Evolutionary conservation across 2,329 filamentous ascomycete species (phyloP).

Genomic region (Cercospora berteroae): DNA sequence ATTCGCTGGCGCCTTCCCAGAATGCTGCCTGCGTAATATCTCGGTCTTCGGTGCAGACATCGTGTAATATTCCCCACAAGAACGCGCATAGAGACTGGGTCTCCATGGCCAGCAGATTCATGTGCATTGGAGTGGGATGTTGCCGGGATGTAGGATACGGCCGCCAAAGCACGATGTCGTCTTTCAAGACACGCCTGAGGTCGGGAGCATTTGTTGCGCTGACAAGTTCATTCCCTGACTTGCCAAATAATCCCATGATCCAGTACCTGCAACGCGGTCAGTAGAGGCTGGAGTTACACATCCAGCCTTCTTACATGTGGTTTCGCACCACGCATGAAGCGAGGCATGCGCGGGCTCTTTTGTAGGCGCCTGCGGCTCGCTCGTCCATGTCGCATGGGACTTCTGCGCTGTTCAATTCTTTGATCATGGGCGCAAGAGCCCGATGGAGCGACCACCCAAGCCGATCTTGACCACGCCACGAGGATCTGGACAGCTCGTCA

Average conservation of each 20-base stretch:
- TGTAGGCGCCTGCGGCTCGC: background rate
- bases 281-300: no score
- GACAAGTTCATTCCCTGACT: background rate
- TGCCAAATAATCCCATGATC: background rate
- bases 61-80: background rate
- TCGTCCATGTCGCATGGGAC: background rate
- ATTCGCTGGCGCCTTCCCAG: background rate
- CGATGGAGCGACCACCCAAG: background rate
- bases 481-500: background rate
- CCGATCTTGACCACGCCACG: background rate
- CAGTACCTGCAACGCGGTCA: background rate
- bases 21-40: background rate
- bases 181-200: background rate
- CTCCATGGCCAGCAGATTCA: background rate
- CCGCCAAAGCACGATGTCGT: background rate
- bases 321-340: background rate
- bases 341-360: background rate
- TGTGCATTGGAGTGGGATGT: background rate
- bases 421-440: background rate
- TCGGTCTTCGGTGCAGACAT: background rate
- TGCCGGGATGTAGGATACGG: background rate
- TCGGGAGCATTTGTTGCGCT: background rate
- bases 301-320: conserved; percentile 1
- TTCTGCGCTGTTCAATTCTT: background rate
- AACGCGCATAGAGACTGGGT: background rate